phyloP scores from a whole-genome alignment of 306 rosid genomes.

The Myrica gale region DNA sequence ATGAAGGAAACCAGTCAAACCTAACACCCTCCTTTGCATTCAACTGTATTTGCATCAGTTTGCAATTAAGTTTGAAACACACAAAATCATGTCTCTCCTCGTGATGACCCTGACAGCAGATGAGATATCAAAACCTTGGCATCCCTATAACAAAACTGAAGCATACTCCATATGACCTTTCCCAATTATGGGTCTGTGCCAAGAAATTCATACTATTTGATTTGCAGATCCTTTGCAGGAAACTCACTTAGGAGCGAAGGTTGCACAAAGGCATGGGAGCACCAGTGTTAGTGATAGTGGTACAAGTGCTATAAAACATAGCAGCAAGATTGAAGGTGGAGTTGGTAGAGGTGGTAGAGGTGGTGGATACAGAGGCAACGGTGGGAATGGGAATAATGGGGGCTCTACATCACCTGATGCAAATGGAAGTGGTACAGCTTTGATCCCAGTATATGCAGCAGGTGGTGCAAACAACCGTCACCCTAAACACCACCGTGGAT shows the following conservation, averaged over 20 bases:
- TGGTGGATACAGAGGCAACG: constrained; percentile 23
- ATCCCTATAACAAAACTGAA: too few relatives aligned
- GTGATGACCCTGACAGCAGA: too few relatives aligned
- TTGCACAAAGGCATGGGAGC: neutral
- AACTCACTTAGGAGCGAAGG: constrained; percentile 26
- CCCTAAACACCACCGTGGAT: constrained; percentile 35
- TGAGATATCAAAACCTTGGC: too few relatives aligned
- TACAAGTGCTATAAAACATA: constrained; percentile 11
- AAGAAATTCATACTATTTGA: constrained; percentile 3
- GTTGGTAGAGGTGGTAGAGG: constrained; percentile 33
- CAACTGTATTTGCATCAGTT: too few relatives aligned
- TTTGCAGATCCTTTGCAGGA: constrained; percentile 39
- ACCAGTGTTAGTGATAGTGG: neutral
- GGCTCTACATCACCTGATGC: constrained; percentile 26
- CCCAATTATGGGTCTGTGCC: constrained; percentile 4
- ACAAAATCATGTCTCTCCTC: too few relatives aligned
- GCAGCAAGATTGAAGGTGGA: constrained; percentile 38
- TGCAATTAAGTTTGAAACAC: too few relatives aligned
- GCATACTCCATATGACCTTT: too few relatives aligned
- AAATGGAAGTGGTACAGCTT: constrained; percentile 39
- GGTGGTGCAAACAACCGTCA: constrained; percentile 53
- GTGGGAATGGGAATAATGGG: constrained; percentile 31
- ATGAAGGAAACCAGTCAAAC: too few relatives aligned
- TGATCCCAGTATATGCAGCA: constrained; percentile 59
- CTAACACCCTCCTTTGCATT: too few relatives aligned